Base-by-base conservation (phyloP, 352 stramenopile species). In the Phytophthora idaei region DNA sequence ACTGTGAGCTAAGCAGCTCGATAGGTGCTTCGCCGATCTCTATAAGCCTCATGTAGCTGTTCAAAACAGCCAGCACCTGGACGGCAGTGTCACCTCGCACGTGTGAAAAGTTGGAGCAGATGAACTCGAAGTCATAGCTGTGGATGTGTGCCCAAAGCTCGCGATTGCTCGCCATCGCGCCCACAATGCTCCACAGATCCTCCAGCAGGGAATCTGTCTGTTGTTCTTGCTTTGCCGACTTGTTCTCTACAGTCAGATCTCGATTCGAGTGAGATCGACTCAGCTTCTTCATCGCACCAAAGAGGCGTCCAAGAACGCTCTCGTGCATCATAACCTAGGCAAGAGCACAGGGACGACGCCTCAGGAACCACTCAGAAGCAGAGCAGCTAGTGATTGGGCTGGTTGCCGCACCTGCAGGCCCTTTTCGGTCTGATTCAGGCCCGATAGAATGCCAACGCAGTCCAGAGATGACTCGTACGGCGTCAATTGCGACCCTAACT, bases 111-210 rank as follows among this genome's bases (percentile, higher is more conserved):
- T 77, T 77, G 1, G 71, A 67, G 59, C 81, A 94, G 12, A 93
- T 65, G 55, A 92, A 93, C 29, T 81, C 81, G 46, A 92, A 85
- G 61, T 90, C 77, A 44, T 87, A 78, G 31, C 57, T 78, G 27
- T 70, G 57, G 25, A 92, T 74, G 10, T 66, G 63, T 1, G 31
- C 32, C 86, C 86, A 94, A 57, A 91, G 77, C 11, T 61, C 57
- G 0, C 64, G 21, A 0, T 56, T 67, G 4, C 56, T 73, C 7
- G 83, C 74, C 28, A 92, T 55, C 6, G 53, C 50, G 14, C 69
- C 68, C 4, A 92, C 25, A 17, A 92, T 62, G n/a, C 51, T 55
- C 84, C 84, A 94, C 5, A 90, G 29, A 25, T 72, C 64, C 28
- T 76, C 66, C 14, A 83, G 21, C 5, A 69, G 54, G 8, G 64